phyloP scores from a whole-genome alignment of 345 rosid genomes.

The Pistacia atlantica region DNA sequence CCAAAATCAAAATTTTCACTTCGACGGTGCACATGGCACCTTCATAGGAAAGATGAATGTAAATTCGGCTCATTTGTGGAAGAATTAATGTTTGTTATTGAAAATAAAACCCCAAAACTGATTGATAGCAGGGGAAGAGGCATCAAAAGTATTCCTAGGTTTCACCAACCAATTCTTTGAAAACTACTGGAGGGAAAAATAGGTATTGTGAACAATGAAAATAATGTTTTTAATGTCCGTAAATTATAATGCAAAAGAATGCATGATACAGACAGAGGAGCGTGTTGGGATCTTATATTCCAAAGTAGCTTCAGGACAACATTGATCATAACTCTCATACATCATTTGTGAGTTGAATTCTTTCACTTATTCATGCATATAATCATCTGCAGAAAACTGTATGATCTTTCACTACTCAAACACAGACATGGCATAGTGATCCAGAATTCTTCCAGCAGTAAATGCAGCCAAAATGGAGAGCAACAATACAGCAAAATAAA shows the following conservation, averaged over 20 bases:
- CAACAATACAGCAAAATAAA: not conserved
- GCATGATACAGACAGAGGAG: not conserved
- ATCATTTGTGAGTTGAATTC: not conserved
- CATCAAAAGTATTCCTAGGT: not conserved
- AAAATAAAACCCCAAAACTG: not conserved
- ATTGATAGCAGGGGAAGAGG: not conserved
- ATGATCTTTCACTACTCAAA: not conserved
- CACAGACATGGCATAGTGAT: not conserved
- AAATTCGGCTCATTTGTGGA: not conserved
- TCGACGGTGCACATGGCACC: not conserved
- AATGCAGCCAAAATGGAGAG: slow-evolving; percentile 7
- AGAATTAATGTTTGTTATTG: not conserved
- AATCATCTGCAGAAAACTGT: not conserved
- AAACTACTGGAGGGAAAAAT: not conserved
- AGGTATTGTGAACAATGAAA: not conserved
- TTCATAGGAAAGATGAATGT: not conserved
- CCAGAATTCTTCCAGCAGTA: slow-evolving; percentile 1
- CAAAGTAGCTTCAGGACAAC: slow-evolving; percentile 6
- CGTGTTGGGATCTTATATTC: not conserved
- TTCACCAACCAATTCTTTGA: not conserved
- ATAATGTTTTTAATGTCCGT: not conserved
- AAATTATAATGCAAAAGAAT: slow-evolving; percentile 4
- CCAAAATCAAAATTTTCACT: not conserved
- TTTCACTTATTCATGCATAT: not conserved
- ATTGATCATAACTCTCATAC: not conserved